Evolutionary conservation across 2,329 filamentous ascomycete species (phyloP).

Genomic region (Geosmithia flava): DNA sequence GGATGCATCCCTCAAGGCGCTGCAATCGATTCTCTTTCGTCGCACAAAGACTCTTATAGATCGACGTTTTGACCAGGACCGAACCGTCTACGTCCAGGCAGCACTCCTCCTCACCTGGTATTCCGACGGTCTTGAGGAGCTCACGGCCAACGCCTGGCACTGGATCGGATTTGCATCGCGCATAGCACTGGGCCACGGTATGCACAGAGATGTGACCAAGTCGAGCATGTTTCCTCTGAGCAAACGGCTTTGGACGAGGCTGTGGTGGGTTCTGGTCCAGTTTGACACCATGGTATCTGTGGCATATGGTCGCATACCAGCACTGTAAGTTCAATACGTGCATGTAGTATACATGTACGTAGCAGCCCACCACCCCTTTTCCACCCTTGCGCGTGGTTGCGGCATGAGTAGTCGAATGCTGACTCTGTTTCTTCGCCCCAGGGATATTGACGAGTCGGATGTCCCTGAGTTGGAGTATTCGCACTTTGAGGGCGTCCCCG

Average conservation of each 20-base stretch:
- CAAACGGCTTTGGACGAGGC: conserved; percentile 21
- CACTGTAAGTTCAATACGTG: conserved; percentile 22
- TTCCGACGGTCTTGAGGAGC: conserved; percentile 40
- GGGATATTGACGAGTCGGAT: conserved; percentile 37
- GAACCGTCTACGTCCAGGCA: conserved; percentile 39
- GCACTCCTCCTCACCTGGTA: conserved; percentile 43
- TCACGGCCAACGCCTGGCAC: conserved; percentile 36
- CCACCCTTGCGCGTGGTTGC: background rate
- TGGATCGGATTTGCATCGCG: conserved; percentile 41
- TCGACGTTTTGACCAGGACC: conserved; percentile 37
- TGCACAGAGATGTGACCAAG: conserved; percentile 25
- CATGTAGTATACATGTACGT: too few relatives aligned
- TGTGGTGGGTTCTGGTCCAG: conserved; percentile 28
- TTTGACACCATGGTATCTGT: conserved; percentile 22
- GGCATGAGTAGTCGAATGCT: background rate
- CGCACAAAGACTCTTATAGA: conserved; percentile 41
- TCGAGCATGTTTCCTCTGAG: conserved; percentile 15
- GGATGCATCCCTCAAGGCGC: conserved; percentile 23
- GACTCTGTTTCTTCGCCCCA: conserved; percentile 3
- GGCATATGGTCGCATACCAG: conserved; percentile 35
- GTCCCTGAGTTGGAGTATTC: conserved; percentile 26
- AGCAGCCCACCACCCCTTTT: background rate
- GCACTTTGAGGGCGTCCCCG: conserved; percentile 27
- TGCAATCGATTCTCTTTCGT: conserved; percentile 34
- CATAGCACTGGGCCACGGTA: conserved; percentile 39